Base-by-base conservation (phyloP, 768 basidiomycete species). In the Mycena floridula region DNA sequence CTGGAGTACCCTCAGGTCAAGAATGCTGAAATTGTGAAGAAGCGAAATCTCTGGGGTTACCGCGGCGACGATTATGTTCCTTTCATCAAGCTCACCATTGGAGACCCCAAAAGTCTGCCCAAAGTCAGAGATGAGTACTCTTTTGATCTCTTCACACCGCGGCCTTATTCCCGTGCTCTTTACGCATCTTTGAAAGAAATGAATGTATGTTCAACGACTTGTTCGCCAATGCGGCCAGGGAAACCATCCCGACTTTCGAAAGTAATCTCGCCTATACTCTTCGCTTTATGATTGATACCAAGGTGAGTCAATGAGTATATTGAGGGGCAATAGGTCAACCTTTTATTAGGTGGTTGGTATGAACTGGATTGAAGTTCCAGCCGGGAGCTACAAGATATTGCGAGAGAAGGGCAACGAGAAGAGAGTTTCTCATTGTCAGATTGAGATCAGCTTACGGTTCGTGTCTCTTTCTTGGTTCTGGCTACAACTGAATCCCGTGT, bases 281-380 rank as follows among this genome's bases (percentile, higher is more conserved):
- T 41, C 81, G 96, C 7, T 98, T 97, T 63, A 99, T 99, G 96
- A 95, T 99, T 49, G 96, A 99, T 58, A 86, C 89, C 5, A 84
- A 92, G 73, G 94, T 90, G 18, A 18, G 61, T 52, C 50, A 4
- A 1, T 40, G 26, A 6, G 40, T n/a, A 25, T 40, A 16, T 25
- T 20, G 11, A 5, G 39, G 6, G n/a, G 36, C 18, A 22, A 8
- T 3, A 43, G 22, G 42, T 32, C 35, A 53, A 25, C 47, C 39
- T 3, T 16, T 9, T 47, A 42, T 20, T 50, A 93, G 89, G 82
- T 99, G 24, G 84, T 94, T 40, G 96, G 96, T 7, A 98, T 99
- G 96, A 98, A 97, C 59, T 99, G 96, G 95, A 85, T 99, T 42
- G 92, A 98, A 64, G 69, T 96, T 7, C 86, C 86, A 4, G 81